phyloP scores from a whole-genome alignment of 345 rosid genomes.

The Alliaria petiolata region DNA sequence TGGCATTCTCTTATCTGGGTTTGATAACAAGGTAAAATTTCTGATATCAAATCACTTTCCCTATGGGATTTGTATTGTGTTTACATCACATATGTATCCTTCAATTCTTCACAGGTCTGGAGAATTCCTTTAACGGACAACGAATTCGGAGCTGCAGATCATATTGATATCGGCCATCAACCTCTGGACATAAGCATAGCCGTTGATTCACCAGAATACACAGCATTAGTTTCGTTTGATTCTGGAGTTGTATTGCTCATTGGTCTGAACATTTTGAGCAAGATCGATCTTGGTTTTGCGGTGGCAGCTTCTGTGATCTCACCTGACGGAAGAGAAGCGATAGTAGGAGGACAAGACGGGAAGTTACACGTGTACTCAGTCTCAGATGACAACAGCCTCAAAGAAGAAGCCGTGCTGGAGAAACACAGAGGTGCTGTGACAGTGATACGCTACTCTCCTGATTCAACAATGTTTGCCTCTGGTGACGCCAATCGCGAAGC shows the following conservation, averaged over 20 bases:
- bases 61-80: neutral
- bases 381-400: conserved; percentile 44
- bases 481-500: conserved; percentile 67
- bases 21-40: conserved; percentile 40
- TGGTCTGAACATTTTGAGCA: conserved; percentile 43
- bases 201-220: conserved; percentile 34
- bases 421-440: conserved; percentile 68
- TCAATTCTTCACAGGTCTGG: conserved; percentile 48
- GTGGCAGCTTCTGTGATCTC: conserved; percentile 65
- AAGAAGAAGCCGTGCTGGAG: conserved; percentile 60
- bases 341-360: conserved; percentile 70
- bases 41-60: neutral
- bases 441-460: conserved; percentile 64
- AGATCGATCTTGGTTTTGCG: conserved; percentile 47
- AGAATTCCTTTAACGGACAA: conserved; percentile 41
- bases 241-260: conserved; percentile 58
- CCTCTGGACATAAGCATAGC: conserved; percentile 63
- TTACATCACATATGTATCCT: no score
- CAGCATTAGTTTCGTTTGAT: conserved; percentile 47
- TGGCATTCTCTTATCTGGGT: conserved; percentile 45
- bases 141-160: conserved; percentile 46
- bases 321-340: conserved; percentile 67
- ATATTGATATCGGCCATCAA: conserved; percentile 52
- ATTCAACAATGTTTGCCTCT: conserved; percentile 71
- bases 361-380: conserved; percentile 64